Evolutionary conservation across 345 rosid genomes (phyloP).

Genomic region (Bruguiera parviflora): DNA sequence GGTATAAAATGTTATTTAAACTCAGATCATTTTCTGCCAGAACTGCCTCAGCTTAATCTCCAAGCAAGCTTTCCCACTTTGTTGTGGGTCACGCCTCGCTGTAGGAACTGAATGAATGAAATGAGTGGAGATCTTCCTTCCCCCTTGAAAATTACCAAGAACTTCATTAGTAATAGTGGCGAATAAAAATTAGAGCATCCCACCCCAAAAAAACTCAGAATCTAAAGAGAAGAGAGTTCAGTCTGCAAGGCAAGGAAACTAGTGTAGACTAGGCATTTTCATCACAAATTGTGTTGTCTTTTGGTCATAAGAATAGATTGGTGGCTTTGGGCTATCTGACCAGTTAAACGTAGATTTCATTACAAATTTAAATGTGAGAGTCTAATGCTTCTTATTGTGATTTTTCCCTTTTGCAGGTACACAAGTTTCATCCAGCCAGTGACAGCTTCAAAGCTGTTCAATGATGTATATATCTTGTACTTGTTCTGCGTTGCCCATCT

Average conservation of each 20-base stretch:
- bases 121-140: too few relatives aligned
- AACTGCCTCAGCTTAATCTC: neutral
- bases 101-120: too few relatives aligned
- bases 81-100: too few relatives aligned
- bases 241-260: too few relatives aligned
- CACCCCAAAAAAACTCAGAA: neutral
- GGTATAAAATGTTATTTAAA: neutral
- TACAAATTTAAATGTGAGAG: neutral
- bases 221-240: too few relatives aligned
- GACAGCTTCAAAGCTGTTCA: slow-evolving; percentile 82
- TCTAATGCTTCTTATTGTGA: neutral
- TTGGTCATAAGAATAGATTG: neutral
- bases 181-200: too few relatives aligned
- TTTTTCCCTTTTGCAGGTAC: slow-evolving; percentile 55
- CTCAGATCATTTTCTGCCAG: neutral
- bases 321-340: neutral
- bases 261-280: neutral
- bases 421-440: slow-evolving; percentile 95
- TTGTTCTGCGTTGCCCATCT: neutral
- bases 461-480: slow-evolving; percentile 53
- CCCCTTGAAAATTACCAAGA: too few relatives aligned
- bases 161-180: too few relatives aligned
- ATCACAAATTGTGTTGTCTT: neutral
- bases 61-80: too few relatives aligned
- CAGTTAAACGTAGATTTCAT: neutral